Evolutionary conservation across 1,139 yeast genomes (phyloP).

Genomic region (Suhomyces bokatorum): DNA sequence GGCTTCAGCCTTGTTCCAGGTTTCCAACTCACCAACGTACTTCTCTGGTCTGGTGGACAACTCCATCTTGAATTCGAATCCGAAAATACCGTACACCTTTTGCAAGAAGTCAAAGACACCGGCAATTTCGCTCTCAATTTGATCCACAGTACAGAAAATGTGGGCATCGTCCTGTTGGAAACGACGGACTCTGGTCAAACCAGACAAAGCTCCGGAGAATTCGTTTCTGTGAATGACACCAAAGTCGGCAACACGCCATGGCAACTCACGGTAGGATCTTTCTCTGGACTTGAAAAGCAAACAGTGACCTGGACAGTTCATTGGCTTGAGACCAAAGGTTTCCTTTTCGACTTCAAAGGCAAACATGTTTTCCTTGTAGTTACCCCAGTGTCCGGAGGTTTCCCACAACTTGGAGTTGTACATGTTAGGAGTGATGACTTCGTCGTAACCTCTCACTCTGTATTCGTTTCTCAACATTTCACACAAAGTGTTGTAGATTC

Average conservation of each 20-base stretch:
- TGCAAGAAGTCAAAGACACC: slow-evolving; percentile 79
- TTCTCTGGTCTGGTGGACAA: slow-evolving; percentile 94
- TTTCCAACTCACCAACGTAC: slow-evolving; percentile 79
- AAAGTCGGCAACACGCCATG: slow-evolving; percentile 95
- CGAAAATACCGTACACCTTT: slow-evolving; percentile 78
- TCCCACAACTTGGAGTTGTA: slow-evolving; percentile 95
- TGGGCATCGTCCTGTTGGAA: slow-evolving; percentile 99
- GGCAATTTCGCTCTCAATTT: slow-evolving; percentile 79
- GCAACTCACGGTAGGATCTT: slow-evolving; percentile 91
- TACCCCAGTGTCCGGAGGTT: slow-evolving; percentile 97
- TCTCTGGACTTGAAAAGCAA: slow-evolving; percentile 82
- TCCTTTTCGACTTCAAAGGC: slow-evolving; percentile 95
- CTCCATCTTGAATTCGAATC: slow-evolving; percentile 85
- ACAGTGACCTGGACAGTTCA: slow-evolving; percentile 99
- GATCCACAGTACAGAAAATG: slow-evolving; percentile 89
- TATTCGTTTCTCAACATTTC: slow-evolving; percentile 80
- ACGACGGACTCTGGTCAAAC: slow-evolving; percentile 93
- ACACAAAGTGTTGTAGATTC: slow-evolving; percentile 85
- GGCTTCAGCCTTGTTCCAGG: slow-evolving; percentile 87
- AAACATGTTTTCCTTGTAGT: slow-evolving; percentile 96
- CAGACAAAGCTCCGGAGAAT: slow-evolving; percentile 80
- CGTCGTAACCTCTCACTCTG: slow-evolving; percentile 90
- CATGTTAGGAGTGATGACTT: slow-evolving; percentile 98
- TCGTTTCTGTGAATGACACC: slow-evolving; percentile 96
- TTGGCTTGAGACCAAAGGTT: slow-evolving; percentile 85